A percentile compares a stretch with the other conserved stretches of the same genome.
These are phyloP conservation scores for Hyaloscypha variabilis DNA, from an alignment of 495 filamentous ascomycete species.

Conservation along the genomic window DNA sequence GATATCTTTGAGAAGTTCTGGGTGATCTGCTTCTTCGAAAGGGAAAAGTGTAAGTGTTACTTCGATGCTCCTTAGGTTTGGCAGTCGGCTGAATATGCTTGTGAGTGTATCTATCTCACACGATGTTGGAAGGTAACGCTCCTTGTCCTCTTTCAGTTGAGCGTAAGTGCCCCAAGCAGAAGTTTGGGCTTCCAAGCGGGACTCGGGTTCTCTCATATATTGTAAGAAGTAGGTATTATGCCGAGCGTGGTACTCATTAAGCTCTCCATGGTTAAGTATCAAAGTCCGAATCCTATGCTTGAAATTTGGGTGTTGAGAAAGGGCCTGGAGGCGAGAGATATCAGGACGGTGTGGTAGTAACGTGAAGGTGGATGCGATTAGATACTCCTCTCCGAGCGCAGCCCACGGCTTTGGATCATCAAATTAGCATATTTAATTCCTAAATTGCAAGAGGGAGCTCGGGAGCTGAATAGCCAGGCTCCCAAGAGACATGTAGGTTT, in stretches of 20 bases:
- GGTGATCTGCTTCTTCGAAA: conserved; percentile 17
- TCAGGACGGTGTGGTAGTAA: conserved; percentile 22
- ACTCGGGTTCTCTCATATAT: conserved; percentile 22
- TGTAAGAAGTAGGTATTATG: conserved; percentile 28
- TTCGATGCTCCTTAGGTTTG: conserved; percentile 17
- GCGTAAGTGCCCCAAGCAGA: conserved; percentile 17
- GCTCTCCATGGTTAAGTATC: conserved; percentile 21
- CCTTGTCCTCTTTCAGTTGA: conserved; percentile 7
- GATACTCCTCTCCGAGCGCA: conserved; percentile 20
- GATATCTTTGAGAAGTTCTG: conserved; percentile 19
- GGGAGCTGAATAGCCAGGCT: too few species aligned
- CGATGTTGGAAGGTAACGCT: conserved; percentile 15
- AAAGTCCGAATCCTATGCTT: conserved; percentile 16
- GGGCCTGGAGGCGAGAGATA: conserved; percentile 9
- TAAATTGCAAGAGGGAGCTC: too few species aligned
- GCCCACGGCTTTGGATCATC: too few species aligned
- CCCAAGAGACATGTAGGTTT: too few species aligned
- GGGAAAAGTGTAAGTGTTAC: conserved; percentile 22
- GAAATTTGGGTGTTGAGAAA: conserved; percentile 26
- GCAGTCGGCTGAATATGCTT: conserved; percentile 1
- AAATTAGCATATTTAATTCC: too few species aligned
- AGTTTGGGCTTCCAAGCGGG: neutral
- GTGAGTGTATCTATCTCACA: conserved; percentile 15
- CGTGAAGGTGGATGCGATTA: conserved; percentile 14
- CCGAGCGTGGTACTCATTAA: conserved; percentile 30